Evolutionary conservation across 2,329 filamentous ascomycete species (phyloP).

Genomic region (Didymella keratinophila): DNA sequence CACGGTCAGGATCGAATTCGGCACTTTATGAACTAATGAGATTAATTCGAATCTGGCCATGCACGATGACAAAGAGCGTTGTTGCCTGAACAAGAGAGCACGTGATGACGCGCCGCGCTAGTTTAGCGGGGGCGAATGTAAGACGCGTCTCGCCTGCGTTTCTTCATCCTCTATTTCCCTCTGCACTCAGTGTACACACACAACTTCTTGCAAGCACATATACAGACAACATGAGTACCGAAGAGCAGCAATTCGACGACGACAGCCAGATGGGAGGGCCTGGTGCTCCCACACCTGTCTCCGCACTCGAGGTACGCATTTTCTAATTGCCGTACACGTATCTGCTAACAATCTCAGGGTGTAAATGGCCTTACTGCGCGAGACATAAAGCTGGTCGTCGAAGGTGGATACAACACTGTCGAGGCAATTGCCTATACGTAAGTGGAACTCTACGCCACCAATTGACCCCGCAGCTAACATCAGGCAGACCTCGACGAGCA

Average conservation of each 20-base stretch:
- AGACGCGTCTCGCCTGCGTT: conserved; percentile 7
- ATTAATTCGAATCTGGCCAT: too few species aligned
- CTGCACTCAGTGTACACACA: neutral
- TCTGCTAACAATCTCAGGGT: conserved; percentile 64
- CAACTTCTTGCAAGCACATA: neutral
- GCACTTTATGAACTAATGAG: too few species aligned
- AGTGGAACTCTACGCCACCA: conserved; percentile 31
- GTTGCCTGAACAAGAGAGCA: conserved; percentile 7
- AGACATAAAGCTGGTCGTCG: conserved; percentile 90
- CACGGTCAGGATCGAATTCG: too few species aligned
- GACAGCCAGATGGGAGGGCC: conserved; percentile 79
- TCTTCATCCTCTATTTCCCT: conserved; percentile 3
- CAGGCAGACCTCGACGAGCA: conserved; percentile 68
- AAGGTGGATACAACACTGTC: conserved; percentile 93
- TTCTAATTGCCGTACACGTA: neutral
- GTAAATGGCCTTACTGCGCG: conserved; percentile 89
- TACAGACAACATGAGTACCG: conserved; percentile 54
- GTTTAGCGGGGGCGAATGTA: too few species aligned
- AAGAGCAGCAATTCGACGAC: conserved; percentile 69
- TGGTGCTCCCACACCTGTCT: conserved; percentile 90
- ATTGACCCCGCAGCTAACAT: conserved; percentile 32
- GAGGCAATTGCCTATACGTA: conserved; percentile 95
- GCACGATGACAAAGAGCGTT: neutral
- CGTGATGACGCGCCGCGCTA: conserved; percentile 40
- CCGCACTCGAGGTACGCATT: conserved; percentile 77